Evolutionary conservation across 257 asterid species (phyloP).

Genomic region (Solanum etuberosum): DNA sequence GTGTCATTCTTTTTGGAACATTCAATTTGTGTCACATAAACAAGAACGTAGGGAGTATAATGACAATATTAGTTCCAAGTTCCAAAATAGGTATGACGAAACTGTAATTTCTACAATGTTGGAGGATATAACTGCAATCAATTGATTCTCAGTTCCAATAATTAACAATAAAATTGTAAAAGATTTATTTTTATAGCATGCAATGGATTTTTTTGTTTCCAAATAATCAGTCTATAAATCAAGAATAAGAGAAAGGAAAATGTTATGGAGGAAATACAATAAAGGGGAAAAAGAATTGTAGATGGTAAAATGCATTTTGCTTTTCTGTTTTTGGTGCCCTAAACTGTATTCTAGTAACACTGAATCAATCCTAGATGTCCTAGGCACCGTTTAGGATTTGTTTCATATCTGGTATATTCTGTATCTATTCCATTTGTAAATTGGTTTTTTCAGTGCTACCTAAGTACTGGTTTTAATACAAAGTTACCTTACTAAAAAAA

Average conservation of each 20-base stretch:
- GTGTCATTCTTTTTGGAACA: not conserved
- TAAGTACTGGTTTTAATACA: not conserved
- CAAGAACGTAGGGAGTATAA: not conserved
- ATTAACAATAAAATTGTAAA: not conserved
- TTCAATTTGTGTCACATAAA: not conserved
- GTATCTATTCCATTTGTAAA: not conserved
- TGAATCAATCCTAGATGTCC: not conserved
- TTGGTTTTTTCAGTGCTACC: not conserved
- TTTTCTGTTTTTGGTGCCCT: not conserved
- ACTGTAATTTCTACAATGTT: not conserved
- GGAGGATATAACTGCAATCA: not conserved
- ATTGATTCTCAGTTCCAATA: not conserved
- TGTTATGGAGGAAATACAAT: not conserved
- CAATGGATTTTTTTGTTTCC: not conserved
- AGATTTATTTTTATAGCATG: not conserved
- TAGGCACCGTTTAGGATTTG: not conserved
- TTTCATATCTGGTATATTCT: not conserved
- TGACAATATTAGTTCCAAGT: not conserved
- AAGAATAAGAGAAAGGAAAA: not conserved
- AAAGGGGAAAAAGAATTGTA: not conserved
- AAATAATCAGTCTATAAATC: not conserved
- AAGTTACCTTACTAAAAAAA: not conserved
- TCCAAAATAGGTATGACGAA: not conserved
- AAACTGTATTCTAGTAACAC: not conserved
- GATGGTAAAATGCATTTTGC: not conserved